phyloP scores from a whole-genome alignment of 306 rosid species.

The Castanea crenata region DNA sequence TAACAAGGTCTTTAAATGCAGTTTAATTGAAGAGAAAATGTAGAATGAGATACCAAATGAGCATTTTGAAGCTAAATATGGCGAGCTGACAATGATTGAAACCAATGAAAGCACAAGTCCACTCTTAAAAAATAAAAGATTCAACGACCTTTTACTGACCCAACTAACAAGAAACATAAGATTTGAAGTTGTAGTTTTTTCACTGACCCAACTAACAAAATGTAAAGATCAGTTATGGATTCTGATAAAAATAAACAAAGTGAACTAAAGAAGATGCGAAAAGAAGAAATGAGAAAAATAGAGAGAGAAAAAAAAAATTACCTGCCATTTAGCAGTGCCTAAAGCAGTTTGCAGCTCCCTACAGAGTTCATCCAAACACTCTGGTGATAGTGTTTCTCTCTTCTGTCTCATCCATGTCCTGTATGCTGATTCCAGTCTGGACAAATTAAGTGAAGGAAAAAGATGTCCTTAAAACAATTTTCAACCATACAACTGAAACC shows the following conservation, averaged over 20 bases:
- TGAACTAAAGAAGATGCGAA: no score
- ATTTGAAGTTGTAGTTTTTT: no score
- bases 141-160: not conserved
- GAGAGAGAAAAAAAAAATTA: constrained; percentile 22
- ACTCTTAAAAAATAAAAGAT: not conserved
- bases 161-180: no score
- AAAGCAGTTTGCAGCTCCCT: constrained; percentile 92
- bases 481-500: constrained; percentile 11
- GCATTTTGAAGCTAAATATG: not conserved
- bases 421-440: constrained; percentile 90
- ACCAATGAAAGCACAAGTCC: not conserved
- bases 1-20: not conserved
- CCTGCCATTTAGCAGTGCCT: constrained; percentile 99
- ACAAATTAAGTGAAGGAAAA: constrained; percentile 6
- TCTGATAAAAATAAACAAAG: not conserved
- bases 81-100: not conserved
- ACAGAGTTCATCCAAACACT: constrained; percentile 59
- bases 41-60: constrained; percentile 4
- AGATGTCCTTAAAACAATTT: not conserved
- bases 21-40: constrained; percentile 17
- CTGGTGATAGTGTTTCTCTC: constrained; percentile 45
- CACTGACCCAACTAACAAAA: no score
- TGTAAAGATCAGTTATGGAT: not conserved
- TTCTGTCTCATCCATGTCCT: constrained; percentile 77
- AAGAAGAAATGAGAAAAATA: not conserved